Conservation (phyloP, 495 filamentous ascomycete genomes). For the Penicillium canescens region DNA sequence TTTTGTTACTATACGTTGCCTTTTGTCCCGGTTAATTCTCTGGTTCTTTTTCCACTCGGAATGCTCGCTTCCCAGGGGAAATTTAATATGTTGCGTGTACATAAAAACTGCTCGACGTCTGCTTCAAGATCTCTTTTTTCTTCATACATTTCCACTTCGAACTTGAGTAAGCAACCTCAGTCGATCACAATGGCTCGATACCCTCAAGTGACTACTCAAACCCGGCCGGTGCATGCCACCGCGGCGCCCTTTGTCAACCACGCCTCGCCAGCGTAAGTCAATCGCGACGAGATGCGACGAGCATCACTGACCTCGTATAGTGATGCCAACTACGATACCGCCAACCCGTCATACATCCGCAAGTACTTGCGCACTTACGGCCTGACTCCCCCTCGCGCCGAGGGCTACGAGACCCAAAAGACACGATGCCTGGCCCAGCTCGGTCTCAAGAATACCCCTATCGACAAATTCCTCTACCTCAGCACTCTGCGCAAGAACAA, state of each 20-base stretch:
- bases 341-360: constrained; percentile 63
- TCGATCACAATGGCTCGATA: constrained; percentile 42
- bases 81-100: constrained; percentile 34
- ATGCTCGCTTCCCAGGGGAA: constrained; percentile 37
- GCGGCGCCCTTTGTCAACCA: constrained; percentile 35
- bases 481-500: constrained; percentile 85
- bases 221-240: constrained; percentile 41
- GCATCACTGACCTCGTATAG: constrained; percentile 20
- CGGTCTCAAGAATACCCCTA: constrained; percentile 69
- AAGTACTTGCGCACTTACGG: constrained; percentile 71
- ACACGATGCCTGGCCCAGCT: constrained; percentile 74
- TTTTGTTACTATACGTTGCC: constrained; percentile 29
- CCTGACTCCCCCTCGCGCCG: constrained; percentile 67
- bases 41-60: constrained; percentile 30
- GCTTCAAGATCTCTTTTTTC: constrained; percentile 23
- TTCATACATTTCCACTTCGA: constrained; percentile 22
- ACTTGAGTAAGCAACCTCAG: constrained; percentile 22
- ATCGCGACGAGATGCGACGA: background rate
- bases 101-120: constrained; percentile 35
- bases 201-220: constrained; percentile 33
- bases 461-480: constrained; percentile 96
- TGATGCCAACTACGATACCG: constrained; percentile 59
- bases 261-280: constrained; percentile 37
- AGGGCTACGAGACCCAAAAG: constrained; percentile 68
- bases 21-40: constrained; percentile 35